Evolutionary conservation across 1,139 yeast genomes (phyloP), one percentile per base, ranked within the genome.

Genomic region (Pichia sp.): DNA sequence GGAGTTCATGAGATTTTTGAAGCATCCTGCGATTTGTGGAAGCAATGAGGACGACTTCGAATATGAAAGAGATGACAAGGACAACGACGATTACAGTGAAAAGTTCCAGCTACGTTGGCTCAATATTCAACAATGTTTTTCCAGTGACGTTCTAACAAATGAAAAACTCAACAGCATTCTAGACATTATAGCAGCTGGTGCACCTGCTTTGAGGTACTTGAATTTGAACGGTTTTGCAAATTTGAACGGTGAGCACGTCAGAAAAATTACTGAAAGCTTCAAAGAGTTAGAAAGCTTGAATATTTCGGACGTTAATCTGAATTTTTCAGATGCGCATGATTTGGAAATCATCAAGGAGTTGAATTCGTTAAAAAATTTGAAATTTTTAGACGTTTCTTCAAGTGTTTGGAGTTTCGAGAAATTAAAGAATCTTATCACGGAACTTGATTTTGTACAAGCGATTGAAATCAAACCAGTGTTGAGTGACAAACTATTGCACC

Each of bases 211-310:
- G 56, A 70, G 71, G 52, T 82, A 84, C 63, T 75, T 85, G 51
- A 89, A 90, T 65, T 70, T 90, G 47, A 88, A 88, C 52, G 97
- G 97, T 0, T 73, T 85, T 62, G 56, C 54, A 8, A 92, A 92
- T 2, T 78, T 83, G n/a, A 76, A 74, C 58, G 73, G 70, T 52
- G 75, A 75, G 55, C 81, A 84, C 49, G 70, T 90, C 55, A 70
- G 72, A 46, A 73, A 81, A 23, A 80, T 89, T 52, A 80, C 81
- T 59, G 70, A 73, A 52, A 79, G 77, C 62, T 85, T 84, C 61
- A 72, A 78, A 1, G 63, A 73, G 29, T 73, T 90, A 57, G 81
- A 80, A 59, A 80, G 90, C 59, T 75, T 90, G 51, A 79, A 63
- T 23, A 47, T 69, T 13, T 62, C 68, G 6, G 64, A 67, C 53